Conservation (phyloP, 345 rosid genomes). For the Euphorbia lathyris region DNA sequence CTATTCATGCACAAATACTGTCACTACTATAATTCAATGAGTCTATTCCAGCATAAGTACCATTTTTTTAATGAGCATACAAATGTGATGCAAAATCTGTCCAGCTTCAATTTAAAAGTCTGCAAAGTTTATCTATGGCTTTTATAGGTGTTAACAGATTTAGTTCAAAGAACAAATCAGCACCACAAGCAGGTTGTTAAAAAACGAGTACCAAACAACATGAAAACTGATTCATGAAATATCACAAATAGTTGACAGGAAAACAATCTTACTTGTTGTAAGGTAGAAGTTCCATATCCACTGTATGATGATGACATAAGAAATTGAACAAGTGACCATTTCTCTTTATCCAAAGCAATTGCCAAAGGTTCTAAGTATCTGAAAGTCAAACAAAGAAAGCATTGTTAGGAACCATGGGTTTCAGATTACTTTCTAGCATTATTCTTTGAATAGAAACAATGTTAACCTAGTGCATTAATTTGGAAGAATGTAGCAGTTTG, state of each 20-base stretch:
- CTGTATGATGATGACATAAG: conserved; percentile 82
- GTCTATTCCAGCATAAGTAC: background rate
- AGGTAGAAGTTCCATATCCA: conserved; percentile 90
- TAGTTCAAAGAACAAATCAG: background rate
- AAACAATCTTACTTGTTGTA: conserved; percentile 62
- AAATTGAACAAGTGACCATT: conserved; percentile 93
- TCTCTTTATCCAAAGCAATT: conserved; percentile 81
- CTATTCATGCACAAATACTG: background rate
- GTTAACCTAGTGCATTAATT: background rate
- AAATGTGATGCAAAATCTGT: background rate
- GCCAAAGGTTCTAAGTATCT: conserved; percentile 97
- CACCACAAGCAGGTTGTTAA: background rate
- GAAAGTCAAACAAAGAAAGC: conserved; percentile 21
- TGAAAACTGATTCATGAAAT: background rate
- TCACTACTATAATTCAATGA: background rate
- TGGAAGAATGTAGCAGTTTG: background rate
- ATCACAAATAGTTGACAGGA: background rate
- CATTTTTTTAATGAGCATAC: background rate
- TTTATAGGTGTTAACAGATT: background rate
- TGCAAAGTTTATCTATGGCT: background rate
- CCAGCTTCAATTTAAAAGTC: background rate
- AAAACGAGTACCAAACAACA: background rate
- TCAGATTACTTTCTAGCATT: background rate
- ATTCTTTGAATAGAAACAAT: background rate
- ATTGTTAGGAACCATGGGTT: background rate